These are phyloP conservation scores for Hippophae gyantsensis DNA, from an alignment of 306 rosid genomes.

Conservation along the genomic window DNA sequence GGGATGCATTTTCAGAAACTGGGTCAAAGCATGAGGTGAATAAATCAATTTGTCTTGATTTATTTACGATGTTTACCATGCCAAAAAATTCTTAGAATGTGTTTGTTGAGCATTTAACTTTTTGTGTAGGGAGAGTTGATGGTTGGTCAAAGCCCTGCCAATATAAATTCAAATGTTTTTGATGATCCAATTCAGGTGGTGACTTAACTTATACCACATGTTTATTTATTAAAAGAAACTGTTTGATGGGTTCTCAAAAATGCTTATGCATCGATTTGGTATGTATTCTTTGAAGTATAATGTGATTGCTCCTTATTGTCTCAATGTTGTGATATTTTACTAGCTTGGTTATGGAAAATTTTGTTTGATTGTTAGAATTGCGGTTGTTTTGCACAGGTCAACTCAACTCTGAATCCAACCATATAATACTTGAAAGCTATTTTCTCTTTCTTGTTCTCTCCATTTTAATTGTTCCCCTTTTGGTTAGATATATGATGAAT, in stretches of 20 bases:
- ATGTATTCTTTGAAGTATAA: not conserved
- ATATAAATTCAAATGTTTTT: constrained; percentile 1
- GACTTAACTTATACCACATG: not conserved
- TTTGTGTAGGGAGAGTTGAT: constrained; percentile 24
- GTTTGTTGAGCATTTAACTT: not conserved
- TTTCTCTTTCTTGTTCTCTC: not conserved
- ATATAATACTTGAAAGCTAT: not conserved
- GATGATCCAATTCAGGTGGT: constrained; percentile 16
- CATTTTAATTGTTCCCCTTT: not conserved
- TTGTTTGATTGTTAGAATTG: too few species aligned
- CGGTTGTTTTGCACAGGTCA: too few species aligned
- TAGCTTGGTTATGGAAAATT: not conserved
- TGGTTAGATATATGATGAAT: not conserved
- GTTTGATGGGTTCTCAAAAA: too few species aligned
- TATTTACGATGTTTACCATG: not conserved
- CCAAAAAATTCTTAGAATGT: constrained; percentile 6
- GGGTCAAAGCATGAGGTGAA: constrained; percentile 22
- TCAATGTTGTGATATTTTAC: not conserved
- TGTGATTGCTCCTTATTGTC: not conserved
- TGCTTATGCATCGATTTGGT: too few species aligned
- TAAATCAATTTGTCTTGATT: constrained; percentile 7
- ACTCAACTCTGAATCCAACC: too few species aligned
- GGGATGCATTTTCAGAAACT: constrained; percentile 23
- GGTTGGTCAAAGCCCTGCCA: constrained; percentile 8
- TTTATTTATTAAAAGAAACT: not conserved